Percentiles rank a stretch among this genome's conserved stretches.
These are phyloP conservation scores for Colletotrichum caudatum DNA, from an alignment of 2,329 filamentous ascomycete genomes.

Conservation along the genomic window DNA sequence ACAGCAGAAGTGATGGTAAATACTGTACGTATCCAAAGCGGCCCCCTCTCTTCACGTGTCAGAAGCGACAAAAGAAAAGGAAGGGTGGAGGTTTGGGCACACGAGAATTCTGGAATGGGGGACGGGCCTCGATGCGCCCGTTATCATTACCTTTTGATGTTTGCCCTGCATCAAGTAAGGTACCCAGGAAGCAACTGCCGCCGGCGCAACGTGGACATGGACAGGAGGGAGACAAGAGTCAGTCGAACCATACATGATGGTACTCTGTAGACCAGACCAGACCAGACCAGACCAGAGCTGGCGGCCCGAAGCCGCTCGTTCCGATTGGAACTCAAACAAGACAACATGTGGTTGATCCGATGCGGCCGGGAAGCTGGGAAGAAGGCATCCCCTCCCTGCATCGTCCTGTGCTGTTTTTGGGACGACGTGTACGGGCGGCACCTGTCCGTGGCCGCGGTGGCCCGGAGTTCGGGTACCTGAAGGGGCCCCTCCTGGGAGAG, in stretches of 20 bases:
- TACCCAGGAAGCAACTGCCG: slow-evolving; percentile 28
- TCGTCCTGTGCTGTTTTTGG: slow-evolving; percentile 18
- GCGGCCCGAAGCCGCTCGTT: slow-evolving; percentile 38
- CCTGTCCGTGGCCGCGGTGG: slow-evolving; percentile 19
- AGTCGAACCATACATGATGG: slow-evolving; percentile 24
- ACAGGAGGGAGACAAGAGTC: slow-evolving; percentile 30
- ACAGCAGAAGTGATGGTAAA: background rate
- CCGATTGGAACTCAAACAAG: slow-evolving; percentile 38
- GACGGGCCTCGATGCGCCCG: slow-evolving; percentile 14
- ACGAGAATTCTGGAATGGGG: background rate
- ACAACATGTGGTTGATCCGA: slow-evolving; percentile 34
- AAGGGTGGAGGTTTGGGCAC: background rate
- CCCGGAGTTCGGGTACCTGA: slow-evolving; percentile 11
- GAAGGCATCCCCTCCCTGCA: slow-evolving; percentile 27
- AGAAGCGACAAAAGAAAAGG: background rate
- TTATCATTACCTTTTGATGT: slow-evolving; percentile 4
- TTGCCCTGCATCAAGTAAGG: slow-evolving; percentile 17
- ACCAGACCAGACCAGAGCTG: slow-evolving; percentile 18
- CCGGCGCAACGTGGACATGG: slow-evolving; percentile 24
- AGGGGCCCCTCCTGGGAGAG: background rate
- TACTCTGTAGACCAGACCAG: too few species aligned
- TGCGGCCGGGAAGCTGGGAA: slow-evolving; percentile 2
- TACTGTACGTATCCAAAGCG: background rate
- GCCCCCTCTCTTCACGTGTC: slow-evolving; percentile 37
- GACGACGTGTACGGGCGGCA: slow-evolving; percentile 23